Base-by-base conservation (phyloP, 148 eudicot genomes). In the Cornus florida region DNA sequence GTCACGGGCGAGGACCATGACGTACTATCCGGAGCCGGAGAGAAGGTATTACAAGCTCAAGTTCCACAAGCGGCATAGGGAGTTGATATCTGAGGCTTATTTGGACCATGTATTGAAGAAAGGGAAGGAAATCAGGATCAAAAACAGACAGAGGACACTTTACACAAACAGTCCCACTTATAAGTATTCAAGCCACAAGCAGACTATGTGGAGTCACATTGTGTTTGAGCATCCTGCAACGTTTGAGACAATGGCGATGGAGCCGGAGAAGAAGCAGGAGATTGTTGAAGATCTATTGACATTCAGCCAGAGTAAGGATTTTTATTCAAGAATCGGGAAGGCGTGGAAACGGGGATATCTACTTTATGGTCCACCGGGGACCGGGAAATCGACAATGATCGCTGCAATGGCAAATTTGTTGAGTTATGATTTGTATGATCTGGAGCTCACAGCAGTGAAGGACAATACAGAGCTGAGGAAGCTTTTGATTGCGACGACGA, bases 331-430 rank as follows among this genome's bases (percentile, higher is more conserved):
- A 67, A 85, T 84, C 20, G 91, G 93, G 8, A 88, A 86, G 62
- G 88, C 93, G 2, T 90, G 91, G 89, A 90, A 90, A 83, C 59
- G 90, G 79, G 89, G 90, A 64, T 87, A 87, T 23, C 75, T 89
- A 28, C 70, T 89, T 1, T 81, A 82, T 64, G 91, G 91, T 17
- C 88, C 89, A 6, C 91, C 89, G 1, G 91, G 91, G 12, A 89
- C 88, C 0, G 91, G 92, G 17, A 89, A 89, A 62, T 89, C 92
- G 4, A 88, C 89, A 14, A 82, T 90, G 88, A 88, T 88, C 22
- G 87, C 93, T 0, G 89, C 91, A 0, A 90, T 90, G 91, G 93
- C 91, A 4, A 90, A 88, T 77, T 72, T 83, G 39, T 67, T 86
- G 64, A 71, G 75, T 23, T 90, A 84, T 56, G 89, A 90, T 17